Evolutionary conservation across 768 basidiomycete genomes (phyloP).

Genomic region (Rhodosporidiobolus sp.): DNA sequence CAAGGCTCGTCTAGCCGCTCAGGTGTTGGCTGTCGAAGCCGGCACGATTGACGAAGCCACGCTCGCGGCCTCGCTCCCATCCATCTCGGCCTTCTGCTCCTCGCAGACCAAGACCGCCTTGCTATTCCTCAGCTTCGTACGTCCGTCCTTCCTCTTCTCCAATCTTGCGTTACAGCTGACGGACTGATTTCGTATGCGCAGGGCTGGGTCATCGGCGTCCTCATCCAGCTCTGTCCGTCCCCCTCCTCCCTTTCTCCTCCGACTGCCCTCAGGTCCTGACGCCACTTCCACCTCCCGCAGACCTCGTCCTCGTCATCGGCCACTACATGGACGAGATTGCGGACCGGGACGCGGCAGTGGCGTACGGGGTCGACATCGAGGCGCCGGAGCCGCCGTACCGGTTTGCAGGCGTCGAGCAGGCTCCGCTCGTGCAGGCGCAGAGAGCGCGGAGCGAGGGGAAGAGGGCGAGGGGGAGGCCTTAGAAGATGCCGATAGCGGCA

Average conservation of each 20-base stretch:
- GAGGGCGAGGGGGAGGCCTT: no score
- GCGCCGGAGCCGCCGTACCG: background rate
- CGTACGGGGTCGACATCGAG: constrained; percentile 31
- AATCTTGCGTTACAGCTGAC: no score
- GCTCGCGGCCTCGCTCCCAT: background rate
- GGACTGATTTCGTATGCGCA: background rate
- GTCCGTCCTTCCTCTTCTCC: background rate
- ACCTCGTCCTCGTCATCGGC: constrained; percentile 9
- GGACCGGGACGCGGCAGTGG: constrained; percentile 6
- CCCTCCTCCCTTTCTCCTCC: no score
- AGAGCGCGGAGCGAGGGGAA: no score
- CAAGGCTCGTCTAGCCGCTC: background rate
- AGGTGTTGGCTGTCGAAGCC: background rate
- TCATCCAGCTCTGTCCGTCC: constrained; percentile 15
- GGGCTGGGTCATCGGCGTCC: constrained; percentile 15
- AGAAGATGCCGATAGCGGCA: no score
- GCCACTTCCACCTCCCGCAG: no score
- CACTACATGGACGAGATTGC: constrained; percentile 28
- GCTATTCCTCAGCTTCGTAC: constrained; percentile 14
- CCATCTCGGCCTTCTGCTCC: background rate
- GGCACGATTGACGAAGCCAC: background rate
- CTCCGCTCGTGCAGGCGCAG: no score
- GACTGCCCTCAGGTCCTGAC: no score
- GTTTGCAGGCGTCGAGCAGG: background rate
- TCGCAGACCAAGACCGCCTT: background rate